Evolutionary conservation across 2,329 filamentous ascomycete species (phyloP).

Genomic region (Colletotrichum tanaceti): DNA sequence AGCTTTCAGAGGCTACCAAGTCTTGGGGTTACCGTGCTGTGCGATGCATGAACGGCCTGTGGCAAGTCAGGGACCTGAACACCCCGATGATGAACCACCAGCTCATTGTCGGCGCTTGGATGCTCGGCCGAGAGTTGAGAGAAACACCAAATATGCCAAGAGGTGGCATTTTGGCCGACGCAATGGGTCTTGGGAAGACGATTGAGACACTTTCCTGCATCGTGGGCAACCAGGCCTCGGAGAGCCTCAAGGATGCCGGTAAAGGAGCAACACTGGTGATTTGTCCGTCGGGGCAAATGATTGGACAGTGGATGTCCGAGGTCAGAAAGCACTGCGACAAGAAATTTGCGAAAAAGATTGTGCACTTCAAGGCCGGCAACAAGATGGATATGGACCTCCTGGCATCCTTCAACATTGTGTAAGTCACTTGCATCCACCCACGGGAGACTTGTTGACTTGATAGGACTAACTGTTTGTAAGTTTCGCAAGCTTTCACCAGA

Average conservation of each 20-base stretch:
- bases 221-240: conserved; percentile 51
- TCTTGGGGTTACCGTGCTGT: background rate
- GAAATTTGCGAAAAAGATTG: background rate
- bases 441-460: too few species aligned
- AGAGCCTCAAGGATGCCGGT: conserved; percentile 51
- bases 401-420: conserved; percentile 29
- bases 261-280: conserved; percentile 52
- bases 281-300: conserved; percentile 43
- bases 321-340: conserved; percentile 44
- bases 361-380: conserved; percentile 34
- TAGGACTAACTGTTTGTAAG: conserved; percentile 6
- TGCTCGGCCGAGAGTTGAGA: conserved; percentile 62
- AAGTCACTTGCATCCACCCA: background rate
- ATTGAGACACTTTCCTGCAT: conserved; percentile 58
- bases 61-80: background rate
- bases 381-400: conserved; percentile 4
- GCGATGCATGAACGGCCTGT: background rate
- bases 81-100: conserved; percentile 55
- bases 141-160: conserved; percentile 1
- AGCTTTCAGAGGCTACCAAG: background rate
- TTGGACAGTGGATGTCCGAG: conserved; percentile 47
- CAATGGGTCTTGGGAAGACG: conserved; percentile 75
- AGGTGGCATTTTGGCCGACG: conserved; percentile 71
- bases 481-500: conserved; percentile 48
- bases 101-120: conserved; percentile 63